Evolutionary conservation across 2,329 filamentous ascomycete genomes (phyloP), one percentile per base, ranked within the genome.

Genomic region (Paradendryphiella salina): DNA sequence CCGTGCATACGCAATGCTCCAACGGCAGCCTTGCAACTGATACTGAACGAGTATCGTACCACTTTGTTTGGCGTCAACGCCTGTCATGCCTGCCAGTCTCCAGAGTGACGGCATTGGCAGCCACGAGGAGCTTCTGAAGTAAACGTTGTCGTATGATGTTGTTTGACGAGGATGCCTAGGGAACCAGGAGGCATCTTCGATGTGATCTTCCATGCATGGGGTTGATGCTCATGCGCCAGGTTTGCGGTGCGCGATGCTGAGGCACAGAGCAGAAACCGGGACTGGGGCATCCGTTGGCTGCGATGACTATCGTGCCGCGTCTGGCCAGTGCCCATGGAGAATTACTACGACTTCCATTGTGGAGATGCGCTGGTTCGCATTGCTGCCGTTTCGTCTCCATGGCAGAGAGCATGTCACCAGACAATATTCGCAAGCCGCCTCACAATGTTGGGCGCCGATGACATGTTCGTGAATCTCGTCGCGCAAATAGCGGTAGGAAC

Each of bases 61-160:
- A 69, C 54, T 42, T 62, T 67, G 65, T 69, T 69, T 66, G 64
- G 63, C 51, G 43, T 61, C 65, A 62, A 50, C 56, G 57, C 54
- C 56, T 56, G 54, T 50, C 57, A 58, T 60, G 54, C 50, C 33
- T 45, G 39, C 21, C 20, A 31, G 38, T 29, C n/a, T 50, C 39
- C 39, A 41, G 38, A 4, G 17, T 40, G 40, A 50, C 46, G 52
- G 47, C 57, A 49, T 57, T 55, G 53, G 55, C 39, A 52, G 50
- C 53, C 46, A 58, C 15, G 53, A 52, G 56, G 50, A 48, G 45
- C 33, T 47, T 53, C 63, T 66, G 66, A 59, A 42, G 67, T 59
- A 71, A 72, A 71, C 68, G 64, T 64, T 57, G 67, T 70, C 65
- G 68, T 71, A 70, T 60, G 65, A 71, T 61, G 55, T 57, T 65